These are phyloP conservation scores for Phytopythium delawarense DNA, from an alignment of 352 stramenopile species.

Conservation along the genomic window DNA sequence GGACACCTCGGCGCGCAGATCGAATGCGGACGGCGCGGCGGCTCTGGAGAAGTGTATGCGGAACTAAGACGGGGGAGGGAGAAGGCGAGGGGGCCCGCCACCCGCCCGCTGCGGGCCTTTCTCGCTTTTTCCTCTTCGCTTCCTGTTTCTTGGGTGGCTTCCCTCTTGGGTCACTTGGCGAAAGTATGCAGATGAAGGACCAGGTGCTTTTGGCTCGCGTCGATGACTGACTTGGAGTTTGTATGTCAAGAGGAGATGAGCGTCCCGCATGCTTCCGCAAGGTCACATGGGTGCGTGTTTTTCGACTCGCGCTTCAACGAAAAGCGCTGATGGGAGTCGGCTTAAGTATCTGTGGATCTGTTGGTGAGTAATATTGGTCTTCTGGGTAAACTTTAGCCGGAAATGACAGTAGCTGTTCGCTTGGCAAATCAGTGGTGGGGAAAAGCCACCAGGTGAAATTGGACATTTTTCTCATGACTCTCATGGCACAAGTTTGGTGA, in stretches of 20 bases:
- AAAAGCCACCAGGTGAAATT: not conserved
- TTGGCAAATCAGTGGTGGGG: constrained; percentile 1
- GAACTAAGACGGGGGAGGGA: not conserved
- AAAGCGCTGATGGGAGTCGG: not conserved
- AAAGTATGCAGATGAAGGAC: not conserved
- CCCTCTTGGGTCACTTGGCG: not conserved
- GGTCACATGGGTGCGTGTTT: constrained; percentile 6
- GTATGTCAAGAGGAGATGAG: not conserved
- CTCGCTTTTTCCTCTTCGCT: constrained; percentile 1
- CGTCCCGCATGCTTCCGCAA: not conserved
- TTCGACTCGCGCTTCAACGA: constrained; percentile 1
- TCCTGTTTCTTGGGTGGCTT: not conserved
- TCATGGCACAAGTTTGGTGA: not conserved
- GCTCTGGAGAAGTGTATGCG: not conserved
- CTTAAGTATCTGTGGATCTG: too few species aligned
- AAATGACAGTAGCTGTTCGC: not conserved
- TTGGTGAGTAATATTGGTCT: not conserved
- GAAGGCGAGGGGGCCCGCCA: too few species aligned
- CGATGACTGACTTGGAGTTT: not conserved
- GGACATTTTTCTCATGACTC: not conserved
- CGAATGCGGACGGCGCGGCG: not conserved
- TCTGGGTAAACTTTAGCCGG: not conserved
- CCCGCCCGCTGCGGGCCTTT: not conserved
- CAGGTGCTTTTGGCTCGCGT: not conserved
- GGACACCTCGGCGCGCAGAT: not conserved